Evolutionary conservation across 441 rosid genomes (phyloP).

Genomic region (Biscutella laevigata): DNA sequence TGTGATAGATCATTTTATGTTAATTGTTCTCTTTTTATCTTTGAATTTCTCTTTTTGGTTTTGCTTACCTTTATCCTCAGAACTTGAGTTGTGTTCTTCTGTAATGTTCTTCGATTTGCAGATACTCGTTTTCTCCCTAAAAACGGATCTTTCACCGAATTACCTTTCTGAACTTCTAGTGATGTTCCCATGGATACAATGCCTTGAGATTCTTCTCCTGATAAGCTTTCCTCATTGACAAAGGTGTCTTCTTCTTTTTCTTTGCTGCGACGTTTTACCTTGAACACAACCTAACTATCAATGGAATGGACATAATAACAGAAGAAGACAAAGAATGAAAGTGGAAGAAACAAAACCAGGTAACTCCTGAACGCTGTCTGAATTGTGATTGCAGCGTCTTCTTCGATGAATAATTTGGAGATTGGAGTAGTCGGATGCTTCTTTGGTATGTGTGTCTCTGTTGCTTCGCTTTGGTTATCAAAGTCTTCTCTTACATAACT

Average conservation of each 20-base stretch:
- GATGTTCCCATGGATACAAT: constrained; percentile 54
- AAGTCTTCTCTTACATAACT: neutral
- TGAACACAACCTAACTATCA: constrained; percentile 25
- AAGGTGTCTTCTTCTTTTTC: constrained; percentile 22
- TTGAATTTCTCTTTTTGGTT: neutral
- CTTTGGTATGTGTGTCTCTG: constrained; percentile 14
- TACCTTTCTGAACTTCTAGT: constrained; percentile 60
- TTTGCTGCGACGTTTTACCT: constrained; percentile 31
- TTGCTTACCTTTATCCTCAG: constrained; percentile 46
- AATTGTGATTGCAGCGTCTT: constrained; percentile 64
- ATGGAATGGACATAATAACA: constrained; percentile 1
- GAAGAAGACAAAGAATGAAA: neutral
- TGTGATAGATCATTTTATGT: constrained; percentile 6
- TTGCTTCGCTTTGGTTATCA: constrained; percentile 23
- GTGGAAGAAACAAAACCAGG: constrained; percentile 32
- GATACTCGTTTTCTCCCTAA: constrained; percentile 30
- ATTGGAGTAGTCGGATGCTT: constrained; percentile 38
- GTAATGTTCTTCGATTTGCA: constrained; percentile 24
- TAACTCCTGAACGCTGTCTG: constrained; percentile 64
- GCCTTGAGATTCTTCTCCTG: constrained; percentile 36
- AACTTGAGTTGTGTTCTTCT: constrained; percentile 41
- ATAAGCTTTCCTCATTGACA: constrained; percentile 17
- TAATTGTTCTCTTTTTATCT: neutral
- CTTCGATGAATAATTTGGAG: constrained; percentile 40
- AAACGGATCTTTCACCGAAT: constrained; percentile 39